Conservation (phyloP, 192 early-diverging fungal species). For the Diversispora epigaea region DNA sequence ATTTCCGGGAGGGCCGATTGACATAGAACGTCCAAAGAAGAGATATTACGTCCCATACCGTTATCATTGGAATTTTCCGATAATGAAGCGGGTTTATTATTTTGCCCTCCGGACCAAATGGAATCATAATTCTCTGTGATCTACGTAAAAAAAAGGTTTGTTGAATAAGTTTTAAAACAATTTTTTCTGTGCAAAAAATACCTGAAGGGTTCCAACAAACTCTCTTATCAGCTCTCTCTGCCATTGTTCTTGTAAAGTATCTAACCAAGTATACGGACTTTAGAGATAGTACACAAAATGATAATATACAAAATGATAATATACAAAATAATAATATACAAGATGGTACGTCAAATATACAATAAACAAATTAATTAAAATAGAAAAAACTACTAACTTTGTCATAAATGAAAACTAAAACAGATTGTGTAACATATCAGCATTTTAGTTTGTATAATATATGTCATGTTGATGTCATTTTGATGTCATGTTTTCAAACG, state of each 20-base stretch:
- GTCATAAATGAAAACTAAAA: too few species aligned
- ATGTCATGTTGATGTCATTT: too few species aligned
- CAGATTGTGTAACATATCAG: too few species aligned
- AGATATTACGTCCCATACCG: not conserved
- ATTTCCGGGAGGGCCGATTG: not conserved
- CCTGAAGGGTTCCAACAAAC: conserved; percentile 1
- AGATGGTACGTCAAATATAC: too few species aligned
- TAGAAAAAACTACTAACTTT: too few species aligned
- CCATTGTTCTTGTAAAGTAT: conserved; percentile 2
- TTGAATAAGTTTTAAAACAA: not conserved
- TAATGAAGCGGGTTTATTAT: not conserved
- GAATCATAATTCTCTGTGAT: not conserved
- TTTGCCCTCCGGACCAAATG: not conserved
- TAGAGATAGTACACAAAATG: too few species aligned
- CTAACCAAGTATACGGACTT: too few species aligned
- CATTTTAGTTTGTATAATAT: too few species aligned
- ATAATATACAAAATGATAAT: too few species aligned
- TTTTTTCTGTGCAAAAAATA: conserved; percentile 5
- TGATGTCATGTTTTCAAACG: too few species aligned
- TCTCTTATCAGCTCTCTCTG: conserved; percentile 12
- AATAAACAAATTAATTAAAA: too few species aligned
- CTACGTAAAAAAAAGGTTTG: not conserved
- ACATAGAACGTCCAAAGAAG: conserved; percentile 7
- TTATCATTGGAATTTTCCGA: not conserved
- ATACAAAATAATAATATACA: too few species aligned